Evolutionary conservation across 2,329 filamentous ascomycete genomes (phyloP).

Genomic region (Fonsecaea erecta): DNA sequence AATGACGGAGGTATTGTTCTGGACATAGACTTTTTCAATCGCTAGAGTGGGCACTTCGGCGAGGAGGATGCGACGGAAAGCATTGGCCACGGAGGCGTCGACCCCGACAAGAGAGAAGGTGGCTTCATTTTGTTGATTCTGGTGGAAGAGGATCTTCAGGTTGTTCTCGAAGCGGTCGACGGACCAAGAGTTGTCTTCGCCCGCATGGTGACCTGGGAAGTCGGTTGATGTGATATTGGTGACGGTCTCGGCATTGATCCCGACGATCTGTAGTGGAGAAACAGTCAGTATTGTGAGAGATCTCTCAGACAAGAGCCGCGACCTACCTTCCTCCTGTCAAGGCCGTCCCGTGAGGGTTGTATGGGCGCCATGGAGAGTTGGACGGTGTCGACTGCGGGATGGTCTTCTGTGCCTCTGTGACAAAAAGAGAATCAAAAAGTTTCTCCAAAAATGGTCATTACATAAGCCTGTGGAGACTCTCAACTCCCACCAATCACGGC

Average conservation of each 20-base stretch:
- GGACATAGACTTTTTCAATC: slow-evolving; percentile 89
- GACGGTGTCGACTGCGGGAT: slow-evolving; percentile 1
- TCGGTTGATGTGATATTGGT: slow-evolving; percentile 87
- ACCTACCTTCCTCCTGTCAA: slow-evolving; percentile 35
- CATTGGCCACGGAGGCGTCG: slow-evolving; percentile 92
- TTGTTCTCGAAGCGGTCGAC: slow-evolving; percentile 70
- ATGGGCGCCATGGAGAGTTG: slow-evolving; percentile 29
- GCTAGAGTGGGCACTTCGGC: slow-evolving; percentile 92
- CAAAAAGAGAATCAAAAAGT: background rate
- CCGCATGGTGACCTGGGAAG: slow-evolving; percentile 87
- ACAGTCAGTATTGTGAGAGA: slow-evolving; percentile 1
- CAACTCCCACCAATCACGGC: background rate
- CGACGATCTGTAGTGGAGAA: slow-evolving; percentile 55
- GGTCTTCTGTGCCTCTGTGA: background rate
- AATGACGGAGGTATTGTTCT: slow-evolving; percentile 97
- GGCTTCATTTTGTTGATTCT: slow-evolving; percentile 75
- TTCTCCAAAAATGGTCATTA: background rate
- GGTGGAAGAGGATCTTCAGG: slow-evolving; percentile 80
- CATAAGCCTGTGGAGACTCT: background rate
- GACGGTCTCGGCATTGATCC: slow-evolving; percentile 87
- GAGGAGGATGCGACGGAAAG: slow-evolving; percentile 94
- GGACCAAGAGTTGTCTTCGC: slow-evolving; percentile 83
- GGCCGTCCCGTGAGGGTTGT: slow-evolving; percentile 28
- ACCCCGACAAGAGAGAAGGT: slow-evolving; percentile 91
- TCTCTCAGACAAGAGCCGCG: background rate